These are phyloP conservation scores for Selaginella tamariscina DNA, from an alignment of 75 land plant species.

Conservation along the genomic window DNA sequence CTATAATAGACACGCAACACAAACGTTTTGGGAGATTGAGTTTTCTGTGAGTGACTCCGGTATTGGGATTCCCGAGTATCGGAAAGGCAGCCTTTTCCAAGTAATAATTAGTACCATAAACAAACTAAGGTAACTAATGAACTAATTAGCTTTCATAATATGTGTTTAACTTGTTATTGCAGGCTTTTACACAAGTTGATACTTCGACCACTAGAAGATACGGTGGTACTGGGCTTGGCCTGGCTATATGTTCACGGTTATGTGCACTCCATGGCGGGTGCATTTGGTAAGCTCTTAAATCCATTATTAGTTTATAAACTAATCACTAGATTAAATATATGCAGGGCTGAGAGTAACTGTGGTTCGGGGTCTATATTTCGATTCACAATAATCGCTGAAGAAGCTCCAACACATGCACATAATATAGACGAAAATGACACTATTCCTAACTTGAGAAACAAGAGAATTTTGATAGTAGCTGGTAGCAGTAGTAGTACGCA, in stretches of 20 bases:
- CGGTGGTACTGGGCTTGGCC: conserved; percentile 9
- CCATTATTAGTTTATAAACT: no score
- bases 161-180: no score
- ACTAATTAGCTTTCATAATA: background rate
- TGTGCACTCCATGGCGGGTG: background rate
- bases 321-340: no score
- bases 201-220: conserved; percentile 7
- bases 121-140: background rate
- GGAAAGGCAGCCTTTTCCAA: background rate
- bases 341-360: background rate
- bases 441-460: background rate
- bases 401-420: background rate
- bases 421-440: background rate
- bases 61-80: conserved; percentile 3
- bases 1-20: background rate
- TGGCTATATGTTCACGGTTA: conserved; percentile 6
- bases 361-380: background rate
- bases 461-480: background rate
- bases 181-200: conserved; percentile 8
- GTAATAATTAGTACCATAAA: background rate
- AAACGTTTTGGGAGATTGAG: conserved; percentile 1
- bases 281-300: conserved; percentile 6
- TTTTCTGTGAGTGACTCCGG: conserved; percentile 6
- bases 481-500: conserved; percentile 9
- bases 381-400: conserved; percentile 7